Evolutionary conservation across 1,284 basidiomycete species (phyloP).

Genomic region (Puccinia sorghi): DNA sequence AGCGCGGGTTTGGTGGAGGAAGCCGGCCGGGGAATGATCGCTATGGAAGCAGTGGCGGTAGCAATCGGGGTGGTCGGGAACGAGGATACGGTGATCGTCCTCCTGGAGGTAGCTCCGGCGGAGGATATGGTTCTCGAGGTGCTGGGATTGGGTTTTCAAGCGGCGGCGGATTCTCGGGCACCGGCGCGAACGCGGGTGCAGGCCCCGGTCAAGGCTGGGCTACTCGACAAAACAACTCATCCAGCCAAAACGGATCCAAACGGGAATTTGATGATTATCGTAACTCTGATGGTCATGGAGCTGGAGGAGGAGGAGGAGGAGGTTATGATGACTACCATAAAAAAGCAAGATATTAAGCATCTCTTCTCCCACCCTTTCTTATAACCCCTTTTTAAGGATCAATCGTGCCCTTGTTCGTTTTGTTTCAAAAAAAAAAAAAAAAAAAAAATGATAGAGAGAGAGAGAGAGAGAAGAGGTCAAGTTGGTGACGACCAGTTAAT

Average conservation of each 20-base stretch:
- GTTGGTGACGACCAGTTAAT: constrained; percentile 19
- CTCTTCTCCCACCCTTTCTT: not conserved
- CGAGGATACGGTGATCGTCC: constrained; percentile 49
- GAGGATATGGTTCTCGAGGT: constrained; percentile 25
- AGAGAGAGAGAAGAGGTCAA: no score
- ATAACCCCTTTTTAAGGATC: not conserved
- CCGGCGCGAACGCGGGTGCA: constrained; percentile 49
- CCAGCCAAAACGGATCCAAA: constrained; percentile 31
- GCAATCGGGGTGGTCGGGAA: constrained; percentile 50
- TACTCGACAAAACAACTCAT: constrained; percentile 36
- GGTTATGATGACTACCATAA: constrained; percentile 46
- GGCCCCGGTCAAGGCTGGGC: constrained; percentile 50
- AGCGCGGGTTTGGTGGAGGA: constrained; percentile 54
- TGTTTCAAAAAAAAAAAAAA: constrained; percentile 6
- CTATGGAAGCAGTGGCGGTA: constrained; percentile 37
- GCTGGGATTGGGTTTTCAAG: constrained; percentile 34
- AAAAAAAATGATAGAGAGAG: no score
- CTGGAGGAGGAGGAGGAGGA: no score
- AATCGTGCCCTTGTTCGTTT: constrained; percentile 6
- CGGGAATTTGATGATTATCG: constrained; percentile 50
- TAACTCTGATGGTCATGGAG: constrained; percentile 20
- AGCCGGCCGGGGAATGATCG: constrained; percentile 55
- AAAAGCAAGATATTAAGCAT: constrained; percentile 48
- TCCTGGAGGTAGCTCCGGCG: constrained; percentile 20
- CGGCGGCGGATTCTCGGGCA: constrained; percentile 45